Conservation (phyloP, 108 stramenopile genomes). For the Skeletonema grethae region DNA sequence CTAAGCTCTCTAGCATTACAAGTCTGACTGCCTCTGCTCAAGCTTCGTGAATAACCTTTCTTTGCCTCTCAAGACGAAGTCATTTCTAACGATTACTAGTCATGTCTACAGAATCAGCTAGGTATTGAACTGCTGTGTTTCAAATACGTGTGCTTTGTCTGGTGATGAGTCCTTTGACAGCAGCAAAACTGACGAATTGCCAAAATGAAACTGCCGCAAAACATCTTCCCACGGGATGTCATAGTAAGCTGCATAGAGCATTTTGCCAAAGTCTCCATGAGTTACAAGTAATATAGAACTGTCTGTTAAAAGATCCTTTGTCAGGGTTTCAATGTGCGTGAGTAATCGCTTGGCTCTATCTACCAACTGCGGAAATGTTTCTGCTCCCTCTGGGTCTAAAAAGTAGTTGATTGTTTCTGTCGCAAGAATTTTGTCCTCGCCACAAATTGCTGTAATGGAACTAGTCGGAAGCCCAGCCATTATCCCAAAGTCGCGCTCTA, state of each 20-base stretch:
- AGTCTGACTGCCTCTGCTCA: too few relatives aligned
- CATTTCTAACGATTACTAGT: too few relatives aligned
- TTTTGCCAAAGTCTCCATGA: constrained; percentile 66
- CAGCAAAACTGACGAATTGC: constrained; percentile 51
- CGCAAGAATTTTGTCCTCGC: constrained; percentile 25
- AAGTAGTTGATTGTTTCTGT: constrained; percentile 59
- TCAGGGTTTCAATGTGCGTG: constrained; percentile 19
- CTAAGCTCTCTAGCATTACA: too few relatives aligned
- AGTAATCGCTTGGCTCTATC: constrained; percentile 39
- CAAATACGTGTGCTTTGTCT: constrained; percentile 47
- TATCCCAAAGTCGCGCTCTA: constrained; percentile 55
- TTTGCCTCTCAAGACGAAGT: too few relatives aligned
- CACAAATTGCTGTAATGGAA: constrained; percentile 43
- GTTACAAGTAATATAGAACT: constrained; percentile 49
- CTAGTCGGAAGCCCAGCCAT: constrained; percentile 51
- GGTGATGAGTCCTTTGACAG: constrained; percentile 44
- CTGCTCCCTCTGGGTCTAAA: constrained; percentile 50
- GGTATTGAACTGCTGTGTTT: constrained; percentile 38
- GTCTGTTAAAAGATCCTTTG: background rate
- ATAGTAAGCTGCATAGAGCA: constrained; percentile 60
- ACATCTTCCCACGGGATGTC: constrained; percentile 55
- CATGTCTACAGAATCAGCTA: too few relatives aligned
- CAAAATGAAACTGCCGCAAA: constrained; percentile 58
- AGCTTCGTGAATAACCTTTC: too few relatives aligned
- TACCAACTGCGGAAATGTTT: constrained; percentile 59